Percentiles rank a stretch among this genome's conserved stretches.
These are phyloP conservation scores for Nothomitra cinnamomea DNA, from an alignment of 2,329 filamentous ascomycete species.

Conservation along the genomic window DNA sequence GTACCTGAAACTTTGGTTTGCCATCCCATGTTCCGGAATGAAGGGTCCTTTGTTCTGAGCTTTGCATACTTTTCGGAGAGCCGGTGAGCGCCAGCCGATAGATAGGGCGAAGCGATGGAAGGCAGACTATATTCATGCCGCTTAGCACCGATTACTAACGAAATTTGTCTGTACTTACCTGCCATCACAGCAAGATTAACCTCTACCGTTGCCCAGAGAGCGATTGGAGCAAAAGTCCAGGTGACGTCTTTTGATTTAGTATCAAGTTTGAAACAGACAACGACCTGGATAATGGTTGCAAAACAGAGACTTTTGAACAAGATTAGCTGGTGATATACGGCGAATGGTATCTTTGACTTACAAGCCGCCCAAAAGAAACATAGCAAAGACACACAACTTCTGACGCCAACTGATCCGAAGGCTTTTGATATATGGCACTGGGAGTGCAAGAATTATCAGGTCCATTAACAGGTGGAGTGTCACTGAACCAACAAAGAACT, in stretches of 20 bases:
- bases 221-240: conserved; percentile 10
- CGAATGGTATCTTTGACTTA: neutral
- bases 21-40: neutral
- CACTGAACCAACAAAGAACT: neutral
- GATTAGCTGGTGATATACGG: neutral
- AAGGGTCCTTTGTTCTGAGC: conserved; percentile 2
- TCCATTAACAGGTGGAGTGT: conserved; percentile 1
- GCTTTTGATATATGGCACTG: neutral
- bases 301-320: conserved; percentile 9
- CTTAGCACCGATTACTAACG: conserved; percentile 2
- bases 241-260: conserved; percentile 7
- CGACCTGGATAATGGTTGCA: conserved; percentile 9
- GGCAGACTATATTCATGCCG: conserved; percentile 8
- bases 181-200: conserved; percentile 11
- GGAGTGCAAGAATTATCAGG: neutral
- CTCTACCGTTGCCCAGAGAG: conserved; percentile 11
- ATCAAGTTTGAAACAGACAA: conserved; percentile 7
- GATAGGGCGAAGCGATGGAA: conserved; percentile 12
- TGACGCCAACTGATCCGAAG: neutral
- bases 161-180: conserved; percentile 7
- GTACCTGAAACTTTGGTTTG: neutral
- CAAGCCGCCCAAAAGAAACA: conserved; percentile 3
- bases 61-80: neutral
- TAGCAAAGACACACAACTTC: conserved; percentile 2
- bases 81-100: conserved; percentile 6